phyloP scores from a whole-genome alignment of 2,329 filamentous ascomycete species.

The Gnomoniopsis smithogilvyi region DNA sequence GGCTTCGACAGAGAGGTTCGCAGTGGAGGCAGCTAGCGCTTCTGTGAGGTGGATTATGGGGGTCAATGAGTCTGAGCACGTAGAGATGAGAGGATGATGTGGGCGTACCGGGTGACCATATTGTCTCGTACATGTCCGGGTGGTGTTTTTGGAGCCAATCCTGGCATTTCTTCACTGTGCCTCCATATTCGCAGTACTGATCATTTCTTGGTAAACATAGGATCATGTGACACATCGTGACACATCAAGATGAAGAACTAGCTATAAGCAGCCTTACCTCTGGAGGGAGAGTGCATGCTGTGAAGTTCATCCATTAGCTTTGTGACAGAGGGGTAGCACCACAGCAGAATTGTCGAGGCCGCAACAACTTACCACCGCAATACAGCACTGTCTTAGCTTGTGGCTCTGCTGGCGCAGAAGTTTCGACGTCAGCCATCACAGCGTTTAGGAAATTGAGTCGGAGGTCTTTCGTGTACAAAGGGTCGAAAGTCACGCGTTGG shows the following conservation, averaged over 20 bases:
- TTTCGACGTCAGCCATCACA: conserved; percentile 53
- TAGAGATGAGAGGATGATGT: conserved; percentile 1
- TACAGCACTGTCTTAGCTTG: conserved; percentile 52
- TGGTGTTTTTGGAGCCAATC: conserved; percentile 86
- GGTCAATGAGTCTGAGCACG: not conserved
- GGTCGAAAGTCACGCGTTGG: not conserved
- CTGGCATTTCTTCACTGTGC: conserved; percentile 93
- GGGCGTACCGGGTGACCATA: conserved; percentile 79
- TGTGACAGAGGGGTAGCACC: not conserved
- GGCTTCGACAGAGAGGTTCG: conserved; percentile 82
- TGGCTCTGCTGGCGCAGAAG: conserved; percentile 42
- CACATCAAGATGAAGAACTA: not conserved
- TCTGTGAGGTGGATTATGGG: conserved; percentile 44
- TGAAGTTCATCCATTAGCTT: conserved; percentile 16
- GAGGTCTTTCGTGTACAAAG: not conserved
- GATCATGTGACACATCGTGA: not conserved
- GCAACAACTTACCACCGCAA: conserved; percentile 51
- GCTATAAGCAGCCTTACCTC: conserved; percentile 49
- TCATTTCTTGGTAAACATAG: conserved; percentile 20
- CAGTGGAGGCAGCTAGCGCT: conserved; percentile 78
- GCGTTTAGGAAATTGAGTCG: not conserved
- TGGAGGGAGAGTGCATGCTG: conserved; percentile 63
- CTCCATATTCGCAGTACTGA: conserved; percentile 98
- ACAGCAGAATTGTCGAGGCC: conserved; percentile 9
- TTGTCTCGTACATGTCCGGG: conserved; percentile 66